Evolutionary conservation across 352 stramenopile species (phyloP).

Genomic region (Pythium sp.): DNA sequence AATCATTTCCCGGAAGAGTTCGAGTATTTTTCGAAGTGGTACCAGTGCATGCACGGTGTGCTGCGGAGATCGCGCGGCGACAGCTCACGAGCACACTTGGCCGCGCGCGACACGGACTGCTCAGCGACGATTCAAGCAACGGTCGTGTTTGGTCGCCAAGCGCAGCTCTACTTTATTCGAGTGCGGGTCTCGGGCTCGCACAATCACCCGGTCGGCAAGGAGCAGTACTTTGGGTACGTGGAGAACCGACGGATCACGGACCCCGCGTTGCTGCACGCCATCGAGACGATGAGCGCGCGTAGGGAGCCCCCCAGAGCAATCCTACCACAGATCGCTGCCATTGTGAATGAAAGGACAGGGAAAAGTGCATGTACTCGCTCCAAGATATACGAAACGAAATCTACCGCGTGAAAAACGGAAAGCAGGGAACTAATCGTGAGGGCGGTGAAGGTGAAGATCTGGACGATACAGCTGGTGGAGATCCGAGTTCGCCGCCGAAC

Average conservation of each 20-base stretch:
- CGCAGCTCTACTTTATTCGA: not conserved
- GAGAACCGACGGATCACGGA: constrained; percentile 13
- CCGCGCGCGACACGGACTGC: constrained; percentile 8
- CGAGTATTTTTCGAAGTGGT: constrained; percentile 4
- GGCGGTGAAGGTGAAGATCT: too few relatives aligned
- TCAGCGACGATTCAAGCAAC: constrained; percentile 1
- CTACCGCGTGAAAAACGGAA: too few relatives aligned
- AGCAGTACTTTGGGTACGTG: constrained; percentile 13
- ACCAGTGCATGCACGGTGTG: constrained; percentile 8
- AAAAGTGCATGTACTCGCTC: too few relatives aligned
- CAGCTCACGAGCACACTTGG: not conserved
- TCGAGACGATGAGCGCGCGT: not conserved
- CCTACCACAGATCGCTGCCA: not conserved
- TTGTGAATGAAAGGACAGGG: too few relatives aligned
- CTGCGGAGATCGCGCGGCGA: not conserved
- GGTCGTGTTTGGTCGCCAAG: not conserved
- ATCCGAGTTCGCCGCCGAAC: too few relatives aligned
- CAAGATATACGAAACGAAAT: too few relatives aligned
- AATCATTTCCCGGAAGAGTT: not conserved
- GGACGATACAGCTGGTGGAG: too few relatives aligned
- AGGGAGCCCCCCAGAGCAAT: not conserved
- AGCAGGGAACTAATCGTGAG: too few relatives aligned
- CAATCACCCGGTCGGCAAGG: constrained; percentile 10
- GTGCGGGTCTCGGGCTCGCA: not conserved
- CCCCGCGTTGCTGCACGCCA: constrained; percentile 7